Percentiles rank a stretch among this genome's conserved stretches.
Conservation (phyloP, 2,329 filamentous ascomycete genomes). For the Aspergillus caelatus region DNA sequence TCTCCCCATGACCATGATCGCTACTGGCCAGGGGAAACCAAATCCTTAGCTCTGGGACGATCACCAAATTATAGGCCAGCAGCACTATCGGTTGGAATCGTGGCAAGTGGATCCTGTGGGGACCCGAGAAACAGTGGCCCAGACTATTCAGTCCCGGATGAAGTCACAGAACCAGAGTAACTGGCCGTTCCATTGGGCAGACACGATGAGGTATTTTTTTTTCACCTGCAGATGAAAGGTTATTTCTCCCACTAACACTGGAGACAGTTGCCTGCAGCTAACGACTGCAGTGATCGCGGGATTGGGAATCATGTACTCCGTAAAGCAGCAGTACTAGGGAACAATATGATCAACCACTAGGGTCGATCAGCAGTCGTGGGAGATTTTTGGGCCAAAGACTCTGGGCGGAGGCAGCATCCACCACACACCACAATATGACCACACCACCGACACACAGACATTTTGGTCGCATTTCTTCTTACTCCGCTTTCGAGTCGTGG, state of each 20-base stretch:
- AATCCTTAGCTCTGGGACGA: conserved; percentile 11
- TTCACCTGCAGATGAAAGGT: conserved; percentile 7
- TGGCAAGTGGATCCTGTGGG: conserved; percentile 10
- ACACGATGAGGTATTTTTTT: conserved; percentile 13
- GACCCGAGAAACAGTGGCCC: conserved; percentile 7
- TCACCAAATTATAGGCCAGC: conserved; percentile 6
- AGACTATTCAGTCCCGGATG: conserved; percentile 6
- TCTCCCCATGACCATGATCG: conserved; percentile 5
- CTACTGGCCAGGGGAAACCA: conserved; percentile 12
- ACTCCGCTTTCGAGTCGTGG: not conserved
- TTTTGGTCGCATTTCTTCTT: not conserved
- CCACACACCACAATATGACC: not conserved
- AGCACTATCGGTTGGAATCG: conserved; percentile 10
- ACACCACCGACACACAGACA: conserved; percentile 6
- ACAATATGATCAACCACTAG: conserved; percentile 21
- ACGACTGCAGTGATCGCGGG: not conserved
- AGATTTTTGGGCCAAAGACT: not conserved
- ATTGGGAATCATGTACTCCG: not conserved
- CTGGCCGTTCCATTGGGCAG: conserved; percentile 8
- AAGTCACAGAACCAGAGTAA: conserved; percentile 1
- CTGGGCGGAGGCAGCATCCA: conserved; percentile 1
- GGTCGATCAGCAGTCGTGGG: conserved; percentile 14
- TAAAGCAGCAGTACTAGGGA: not conserved
- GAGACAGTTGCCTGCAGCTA: conserved; percentile 6
- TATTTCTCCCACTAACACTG: conserved; percentile 6